These are phyloP conservation scores for Monilinia polystroma DNA, from an alignment of 2,329 filamentous ascomycete species.

Conservation along the genomic window DNA sequence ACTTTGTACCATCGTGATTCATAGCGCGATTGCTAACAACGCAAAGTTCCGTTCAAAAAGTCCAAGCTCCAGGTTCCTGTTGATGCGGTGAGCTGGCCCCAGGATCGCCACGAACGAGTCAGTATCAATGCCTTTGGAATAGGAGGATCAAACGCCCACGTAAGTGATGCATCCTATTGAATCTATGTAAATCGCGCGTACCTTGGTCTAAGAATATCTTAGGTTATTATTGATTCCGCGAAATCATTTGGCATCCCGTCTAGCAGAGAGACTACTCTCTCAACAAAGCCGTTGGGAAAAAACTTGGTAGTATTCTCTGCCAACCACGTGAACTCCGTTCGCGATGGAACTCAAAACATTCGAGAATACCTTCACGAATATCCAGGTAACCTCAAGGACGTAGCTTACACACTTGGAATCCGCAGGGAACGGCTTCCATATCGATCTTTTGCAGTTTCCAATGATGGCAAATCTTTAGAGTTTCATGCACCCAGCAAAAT, in stretches of 20 bases:
- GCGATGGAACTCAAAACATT: background rate
- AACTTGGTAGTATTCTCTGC: background rate
- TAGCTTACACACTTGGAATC: background rate
- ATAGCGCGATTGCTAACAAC: background rate
- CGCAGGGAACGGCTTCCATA: background rate
- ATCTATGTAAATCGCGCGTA: background rate
- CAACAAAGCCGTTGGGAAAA: background rate
- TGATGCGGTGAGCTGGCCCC: slow-evolving; percentile 24
- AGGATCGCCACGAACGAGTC: slow-evolving; percentile 46
- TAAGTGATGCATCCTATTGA: slow-evolving; percentile 7
- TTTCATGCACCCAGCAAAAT: background rate
- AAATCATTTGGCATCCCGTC: background rate
- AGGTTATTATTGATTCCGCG: slow-evolving; percentile 7
- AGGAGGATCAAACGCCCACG: slow-evolving; percentile 40
- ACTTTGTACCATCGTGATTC: background rate
- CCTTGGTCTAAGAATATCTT: background rate
- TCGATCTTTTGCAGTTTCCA: background rate
- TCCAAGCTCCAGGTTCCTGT: slow-evolving; percentile 1
- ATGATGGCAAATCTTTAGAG: background rate
- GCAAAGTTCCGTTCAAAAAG: background rate
- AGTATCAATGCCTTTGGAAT: slow-evolving; percentile 41
- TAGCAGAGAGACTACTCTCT: too few relatives aligned
- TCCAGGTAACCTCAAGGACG: background rate
- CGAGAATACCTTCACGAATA: background rate
- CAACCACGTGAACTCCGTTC: background rate